These are phyloP conservation scores for Coelastrella sp. DNA, from an alignment of 139 green algal species.

Conservation along the genomic window DNA sequence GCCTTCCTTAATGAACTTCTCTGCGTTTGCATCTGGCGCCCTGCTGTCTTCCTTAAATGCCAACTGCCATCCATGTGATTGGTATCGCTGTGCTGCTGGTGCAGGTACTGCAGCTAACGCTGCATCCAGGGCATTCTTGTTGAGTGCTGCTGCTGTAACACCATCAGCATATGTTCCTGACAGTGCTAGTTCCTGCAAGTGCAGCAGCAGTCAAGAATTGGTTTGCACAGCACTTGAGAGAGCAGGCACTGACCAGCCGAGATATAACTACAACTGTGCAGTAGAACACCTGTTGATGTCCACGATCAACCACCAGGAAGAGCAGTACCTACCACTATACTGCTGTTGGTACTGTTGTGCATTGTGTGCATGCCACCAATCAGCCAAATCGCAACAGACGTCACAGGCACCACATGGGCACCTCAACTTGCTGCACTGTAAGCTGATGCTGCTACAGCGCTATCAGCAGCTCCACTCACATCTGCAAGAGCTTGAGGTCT, in stretches of 20 bases:
- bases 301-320: too few relatives aligned
- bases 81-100: slow-evolving; percentile 22
- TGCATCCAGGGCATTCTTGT: slow-evolving; percentile 2
- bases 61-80: neutral
- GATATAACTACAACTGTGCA: neutral
- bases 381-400: too few relatives aligned
- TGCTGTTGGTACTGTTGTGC: too few relatives aligned
- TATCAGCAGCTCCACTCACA: neutral
- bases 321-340: too few relatives aligned
- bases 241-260: neutral
- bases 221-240: neutral
- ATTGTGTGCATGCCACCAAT: too few relatives aligned
- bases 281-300: neutral
- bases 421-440: too few relatives aligned
- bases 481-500: slow-evolving; percentile 45
- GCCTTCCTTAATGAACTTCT: slow-evolving; percentile 38
- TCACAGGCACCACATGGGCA: too few relatives aligned
- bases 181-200: slow-evolving; percentile 30
- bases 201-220: neutral
- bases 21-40: slow-evolving; percentile 15
- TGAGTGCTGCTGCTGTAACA: slow-evolving; percentile 23
- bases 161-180: slow-evolving; percentile 20
- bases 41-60: neutral
- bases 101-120: slow-evolving; percentile 14
- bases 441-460: too few relatives aligned